Percentiles rank a stretch among this genome's conserved stretches.
phyloP scores from a whole-genome alignment of 2,329 filamentous ascomycete species.

The Coniochaeta sp. region DNA sequence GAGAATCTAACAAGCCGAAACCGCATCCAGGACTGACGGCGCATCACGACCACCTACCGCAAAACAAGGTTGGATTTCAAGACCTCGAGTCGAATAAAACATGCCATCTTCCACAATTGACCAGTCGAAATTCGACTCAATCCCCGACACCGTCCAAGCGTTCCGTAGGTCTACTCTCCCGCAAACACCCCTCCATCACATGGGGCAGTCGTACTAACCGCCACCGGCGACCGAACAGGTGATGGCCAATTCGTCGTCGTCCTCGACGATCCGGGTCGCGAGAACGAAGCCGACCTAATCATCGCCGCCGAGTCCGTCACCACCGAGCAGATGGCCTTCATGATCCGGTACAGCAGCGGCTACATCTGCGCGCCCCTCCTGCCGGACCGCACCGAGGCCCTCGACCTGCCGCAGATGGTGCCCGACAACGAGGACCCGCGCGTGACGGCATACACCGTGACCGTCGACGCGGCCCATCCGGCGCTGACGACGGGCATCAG shows the following conservation, averaged over 20 bases:
- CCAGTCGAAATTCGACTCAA: conserved; percentile 52
- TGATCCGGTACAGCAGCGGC: conserved; percentile 86
- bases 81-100: conserved; percentile 9
- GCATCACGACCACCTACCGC: not conserved
- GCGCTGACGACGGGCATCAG: conserved; percentile 83
- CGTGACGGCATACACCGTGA: conserved; percentile 87
- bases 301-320: conserved; percentile 83
- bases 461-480: conserved; percentile 70
- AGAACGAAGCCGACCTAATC: conserved; percentile 98
- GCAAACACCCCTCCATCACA: conserved; percentile 1
- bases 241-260: conserved; percentile 92
- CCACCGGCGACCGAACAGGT: conserved; percentile 31
- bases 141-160: conserved; percentile 56
- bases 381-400: conserved; percentile 57
- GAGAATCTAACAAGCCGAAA: not conserved
- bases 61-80: not conserved
- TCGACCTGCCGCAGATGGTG: conserved; percentile 89
- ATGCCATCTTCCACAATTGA: conserved; percentile 48
- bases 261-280: conserved; percentile 83
- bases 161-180: conserved; percentile 44
- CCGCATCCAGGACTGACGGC: not conserved
- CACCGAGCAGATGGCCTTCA: conserved; percentile 87
- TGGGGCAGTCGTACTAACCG: conserved; percentile 6
- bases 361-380: conserved; percentile 84
- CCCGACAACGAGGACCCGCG: conserved; percentile 67